A percentile compares a stretch with the other conserved stretches of the same genome.
Conservation (phyloP, 1,284 basidiomycete species). For the Cerioporus squamosus region DNA sequence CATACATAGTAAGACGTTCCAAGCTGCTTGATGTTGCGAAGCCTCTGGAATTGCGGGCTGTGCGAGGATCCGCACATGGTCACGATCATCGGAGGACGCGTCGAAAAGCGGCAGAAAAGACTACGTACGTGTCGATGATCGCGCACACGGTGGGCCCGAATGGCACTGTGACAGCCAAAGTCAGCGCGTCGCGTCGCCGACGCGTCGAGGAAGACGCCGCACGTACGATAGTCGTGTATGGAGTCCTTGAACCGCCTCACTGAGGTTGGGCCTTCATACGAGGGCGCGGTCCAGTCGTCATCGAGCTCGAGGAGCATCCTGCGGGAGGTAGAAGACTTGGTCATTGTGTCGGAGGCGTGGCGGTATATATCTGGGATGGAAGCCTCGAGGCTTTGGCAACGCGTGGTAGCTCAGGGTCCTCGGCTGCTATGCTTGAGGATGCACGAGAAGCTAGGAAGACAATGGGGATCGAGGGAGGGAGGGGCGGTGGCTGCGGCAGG, state of each 20-base stretch:
- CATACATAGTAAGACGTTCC: constrained; percentile 77
- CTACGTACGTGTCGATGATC: constrained; percentile 47
- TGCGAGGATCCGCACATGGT: neutral
- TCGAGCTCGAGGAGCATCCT: constrained; percentile 25
- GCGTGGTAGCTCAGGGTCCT: too few species aligned
- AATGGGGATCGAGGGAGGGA: too few species aligned
- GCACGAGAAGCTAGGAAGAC: too few species aligned
- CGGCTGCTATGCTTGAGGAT: too few species aligned
- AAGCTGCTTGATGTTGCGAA: constrained; percentile 77
- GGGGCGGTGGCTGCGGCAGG: too few species aligned
- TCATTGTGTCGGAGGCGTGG: neutral
- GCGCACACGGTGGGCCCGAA: constrained; percentile 43
- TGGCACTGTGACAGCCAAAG: constrained; percentile 32
- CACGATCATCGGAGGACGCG: neutral
- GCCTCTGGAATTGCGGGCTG: constrained; percentile 75
- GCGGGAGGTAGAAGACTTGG: neutral
- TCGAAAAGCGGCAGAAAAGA: neutral
- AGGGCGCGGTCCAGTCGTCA: constrained; percentile 8
- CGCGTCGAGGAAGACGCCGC: neutral
- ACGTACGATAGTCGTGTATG: constrained; percentile 52
- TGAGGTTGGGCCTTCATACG: constrained; percentile 11
- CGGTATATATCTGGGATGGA: neutral
- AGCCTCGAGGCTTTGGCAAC: too few species aligned
- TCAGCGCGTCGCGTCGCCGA: neutral
- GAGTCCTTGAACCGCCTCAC: constrained; percentile 23